Base-by-base conservation (phyloP, 805 yeast genomes). In the Jamesozyma lodderae region DNA sequence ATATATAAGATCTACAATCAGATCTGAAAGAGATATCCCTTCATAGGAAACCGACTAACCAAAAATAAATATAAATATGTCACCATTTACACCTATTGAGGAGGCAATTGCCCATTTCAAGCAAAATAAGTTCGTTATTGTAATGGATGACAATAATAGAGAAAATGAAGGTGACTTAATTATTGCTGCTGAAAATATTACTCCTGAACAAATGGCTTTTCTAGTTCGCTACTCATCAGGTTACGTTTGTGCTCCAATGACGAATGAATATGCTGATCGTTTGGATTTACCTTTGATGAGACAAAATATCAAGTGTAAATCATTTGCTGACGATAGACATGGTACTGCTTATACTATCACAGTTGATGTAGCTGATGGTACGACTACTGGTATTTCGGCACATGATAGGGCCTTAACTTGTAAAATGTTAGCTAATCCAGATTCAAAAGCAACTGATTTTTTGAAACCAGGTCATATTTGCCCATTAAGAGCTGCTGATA, bases 161-260 rank as follows among this genome's bases (percentile, higher is more conserved):
- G 99, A 92, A 62, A 92, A 92, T 60, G 99, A 92, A 65, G 99
- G 98, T 37, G 99, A 92, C 58, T 69, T 92, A 54, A 86, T 92
- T 50, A 79, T 84, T 35, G 94, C 97, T n/a, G 99, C 96, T 27
- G 77, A 81, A 47, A 68, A 68, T 38, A 69, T 79, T 48, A 82
- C 94, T 29, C 77, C 82, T 32, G 79, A 79, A 53, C 77, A 87
- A 48, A 86, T 92, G 96, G 98, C 97, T 2, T 92, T 92, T 53
- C 65, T 92, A 45, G 94, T 92, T 33, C 79, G 90, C 48, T 72
- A 82, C 50, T 77, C 88, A 1, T 79, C 87, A 6, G 99, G 99
- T 4, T 90, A 82, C 60, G 86, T 92, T 3, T 92, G 99, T 66
- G 94, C 78, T 11, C 98, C 99, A 10, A 62, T 90, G 48, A 69